These are phyloP conservation scores for Strobilomyces dryophilus DNA, from an alignment of 768 basidiomycete genomes.

Conservation along the genomic window DNA sequence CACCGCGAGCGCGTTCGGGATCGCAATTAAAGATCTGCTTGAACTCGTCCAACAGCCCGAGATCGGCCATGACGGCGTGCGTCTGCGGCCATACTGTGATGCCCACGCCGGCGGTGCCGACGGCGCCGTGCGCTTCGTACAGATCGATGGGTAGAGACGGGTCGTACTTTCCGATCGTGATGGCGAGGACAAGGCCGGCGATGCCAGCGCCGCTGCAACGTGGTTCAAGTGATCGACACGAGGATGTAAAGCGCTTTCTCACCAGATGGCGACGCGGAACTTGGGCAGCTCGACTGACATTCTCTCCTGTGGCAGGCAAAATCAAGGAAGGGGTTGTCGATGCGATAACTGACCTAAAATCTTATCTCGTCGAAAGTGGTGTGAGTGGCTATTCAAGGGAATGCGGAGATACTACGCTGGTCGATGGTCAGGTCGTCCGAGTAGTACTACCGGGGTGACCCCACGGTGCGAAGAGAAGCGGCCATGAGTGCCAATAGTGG, in stretches of 20 bases:
- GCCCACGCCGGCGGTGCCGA: conserved; percentile 40
- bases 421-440: too few relatives aligned
- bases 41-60: conserved; percentile 39
- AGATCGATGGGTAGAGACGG: conserved; percentile 35
- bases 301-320: too few relatives aligned
- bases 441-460: too few relatives aligned
- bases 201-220: conserved; percentile 37
- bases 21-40: conserved; percentile 10
- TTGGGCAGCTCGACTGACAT: too few relatives aligned
- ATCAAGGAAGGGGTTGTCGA: too few relatives aligned
- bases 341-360: too few relatives aligned
- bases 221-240: neutral
- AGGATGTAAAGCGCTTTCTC: neutral
- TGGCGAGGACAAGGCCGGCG: conserved; percentile 41
- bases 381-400: too few relatives aligned
- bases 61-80: conserved; percentile 39
- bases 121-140: conserved; percentile 43
- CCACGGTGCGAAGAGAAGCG: too few relatives aligned
- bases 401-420: too few relatives aligned
- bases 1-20: conserved; percentile 15
- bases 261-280: conserved; percentile 18
- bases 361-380: too few relatives aligned
- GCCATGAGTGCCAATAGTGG: too few relatives aligned
- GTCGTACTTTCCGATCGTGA: conserved; percentile 33
- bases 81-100: conserved; percentile 45